Evolutionary conservation across 169 alveolate species (phyloP).

Genomic region (Eimeria praecox): DNA sequence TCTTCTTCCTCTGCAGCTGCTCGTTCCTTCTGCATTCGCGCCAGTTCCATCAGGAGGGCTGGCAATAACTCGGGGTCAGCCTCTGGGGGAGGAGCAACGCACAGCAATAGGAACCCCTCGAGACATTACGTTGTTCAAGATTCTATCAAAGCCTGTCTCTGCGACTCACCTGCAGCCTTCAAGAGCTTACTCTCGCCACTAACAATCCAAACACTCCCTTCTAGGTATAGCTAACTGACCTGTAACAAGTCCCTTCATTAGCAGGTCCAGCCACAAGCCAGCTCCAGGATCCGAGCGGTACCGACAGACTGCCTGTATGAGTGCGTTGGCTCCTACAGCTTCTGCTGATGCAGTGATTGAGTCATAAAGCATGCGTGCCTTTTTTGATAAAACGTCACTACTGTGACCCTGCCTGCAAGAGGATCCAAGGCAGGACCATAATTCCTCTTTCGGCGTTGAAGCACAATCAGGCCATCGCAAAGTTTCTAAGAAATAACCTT

Average conservation of each 20-base stretch:
- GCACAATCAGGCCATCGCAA: not conserved
- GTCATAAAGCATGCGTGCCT: slow-evolving; percentile 14
- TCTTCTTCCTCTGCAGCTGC: slow-evolving; percentile 50
- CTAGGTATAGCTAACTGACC: not conserved
- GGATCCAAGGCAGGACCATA: not conserved
- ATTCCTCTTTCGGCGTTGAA: not conserved
- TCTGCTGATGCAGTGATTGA: not conserved
- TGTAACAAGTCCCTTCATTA: slow-evolving; percentile 42
- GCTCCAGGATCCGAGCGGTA: slow-evolving; percentile 57
- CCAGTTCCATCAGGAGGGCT: slow-evolving; percentile 64
- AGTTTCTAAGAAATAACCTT: not conserved
- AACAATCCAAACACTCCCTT: not conserved
- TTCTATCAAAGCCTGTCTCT: not conserved
- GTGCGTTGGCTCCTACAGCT: slow-evolving; percentile 31
- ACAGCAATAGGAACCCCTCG: slow-evolving; percentile 8
- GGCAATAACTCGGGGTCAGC: slow-evolving; percentile 69
- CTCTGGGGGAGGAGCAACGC: slow-evolving; percentile 17
- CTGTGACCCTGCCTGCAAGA: not conserved
- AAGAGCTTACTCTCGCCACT: not conserved
- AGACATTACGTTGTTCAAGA: not conserved
- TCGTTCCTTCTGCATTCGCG: slow-evolving; percentile 46
- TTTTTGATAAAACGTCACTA: not conserved
- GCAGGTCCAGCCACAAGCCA: slow-evolving; percentile 31
- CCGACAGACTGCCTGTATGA: slow-evolving; percentile 37
- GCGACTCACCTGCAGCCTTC: not conserved